Base-by-base conservation (phyloP, 2,329 filamentous ascomycete species). In the Calonectria pteridis region DNA sequence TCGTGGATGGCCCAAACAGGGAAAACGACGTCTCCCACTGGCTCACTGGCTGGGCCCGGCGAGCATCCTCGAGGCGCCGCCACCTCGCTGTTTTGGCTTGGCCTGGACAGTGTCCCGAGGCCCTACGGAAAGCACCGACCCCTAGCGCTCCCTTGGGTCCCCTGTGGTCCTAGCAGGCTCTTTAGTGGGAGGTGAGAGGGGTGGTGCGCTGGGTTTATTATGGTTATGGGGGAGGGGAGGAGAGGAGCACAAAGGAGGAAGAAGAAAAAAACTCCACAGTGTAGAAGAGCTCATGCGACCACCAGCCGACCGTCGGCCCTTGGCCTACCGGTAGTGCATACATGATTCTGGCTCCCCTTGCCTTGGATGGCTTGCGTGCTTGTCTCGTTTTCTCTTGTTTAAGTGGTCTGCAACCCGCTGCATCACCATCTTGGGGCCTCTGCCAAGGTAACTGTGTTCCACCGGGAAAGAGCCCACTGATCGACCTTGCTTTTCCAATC, bases 271-370 rank as follows among this genome's bases (percentile, higher is more conserved):
- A 62, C 51, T 49, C 66, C 66, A 68, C 53, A 59, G 66, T 31
- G 26, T 29, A 69, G 37, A 51, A 69, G 35, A 51, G 29, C 53
- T 51, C 43, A 69, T 69, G 67, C 67, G 53, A 51, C 59, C 59
- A 51, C 59, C 59, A 46, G 28, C 51, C 67, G 53, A 50, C 66
- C 53, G 53, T 37, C 26, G 58, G n/a, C n/a, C n/a, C 37, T 55
- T 51, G 53, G 37, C 16, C 20, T 50, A 40, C 55, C 55, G 55
- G 55, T 59, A 59, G 55, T 59, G 55, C 55, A 59, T 59, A 59
- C 55, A 59, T 59, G 55, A 59, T 37, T 29, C 59, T 64, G 59
- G 37, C 59, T 40, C 58, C 40, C 59, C 59, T 64, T 59, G 55
- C 59, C 26, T 59, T 11, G 23, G 55, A 53, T 53, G 28, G 33